Evolutionary conservation across 345 rosid species (phyloP), one percentile per base, ranked within the genome.

Genomic region (Gossypium australe): DNA sequence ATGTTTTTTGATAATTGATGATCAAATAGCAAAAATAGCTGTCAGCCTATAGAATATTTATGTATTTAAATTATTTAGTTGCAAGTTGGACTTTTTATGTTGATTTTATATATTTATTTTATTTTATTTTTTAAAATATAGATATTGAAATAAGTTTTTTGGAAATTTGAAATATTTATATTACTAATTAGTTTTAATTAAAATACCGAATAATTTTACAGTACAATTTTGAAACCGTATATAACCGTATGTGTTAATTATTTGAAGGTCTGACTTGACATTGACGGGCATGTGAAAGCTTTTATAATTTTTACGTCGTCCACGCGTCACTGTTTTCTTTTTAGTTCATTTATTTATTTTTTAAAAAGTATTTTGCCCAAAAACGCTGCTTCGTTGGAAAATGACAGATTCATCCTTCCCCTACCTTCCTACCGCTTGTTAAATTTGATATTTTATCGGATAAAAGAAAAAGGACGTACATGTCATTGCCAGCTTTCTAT

Each of bases 201-300:
- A 8, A 14, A 16, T 52, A 16, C 56, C 13, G 9, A 52, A 14
- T 34, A 34, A 34, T 34, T 34, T 34, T 34, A 34, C 7, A 34
- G 41, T 34, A 34, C 41, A 34, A 34, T 34, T 34, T 34, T 34
- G 7, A 34, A 34, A 34, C 7, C 7, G 7, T 5, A 34, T 34
- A 34, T 34, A n/a, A 49, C 53, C 17, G 53, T 49, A 3, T 13
- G 16, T 4, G 53, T 13, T 49, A 13, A 49, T 3, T 49, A 49
- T 49, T 49, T 49, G 17, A 49, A 34, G 74, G 66, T 47, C 34
- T 74, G 1, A 47, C 77, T 60, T 70, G 52, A 7, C 62, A 53
- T 69, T 70, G 52, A 6, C 58, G 58, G 89, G 67, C 88, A 83
- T 86, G 87, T 80, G 84, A 67, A 29, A 16, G 13, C 64, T 71